Evolutionary conservation across 225 moss, liverwort and hornwort species (phyloP).

Genomic region (Climacium dendroides): DNA sequence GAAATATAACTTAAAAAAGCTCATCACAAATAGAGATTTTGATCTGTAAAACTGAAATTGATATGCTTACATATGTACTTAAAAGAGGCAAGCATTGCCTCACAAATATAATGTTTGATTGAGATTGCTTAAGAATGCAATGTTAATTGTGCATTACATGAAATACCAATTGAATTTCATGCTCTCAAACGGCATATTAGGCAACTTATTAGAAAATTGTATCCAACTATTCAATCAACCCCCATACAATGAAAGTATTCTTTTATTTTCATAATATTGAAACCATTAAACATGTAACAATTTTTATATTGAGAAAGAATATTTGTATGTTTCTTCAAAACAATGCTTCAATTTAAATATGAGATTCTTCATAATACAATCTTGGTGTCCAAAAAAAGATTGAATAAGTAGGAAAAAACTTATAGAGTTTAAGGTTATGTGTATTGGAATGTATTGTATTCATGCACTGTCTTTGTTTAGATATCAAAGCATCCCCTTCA

Average conservation of each 20-base stretch:
- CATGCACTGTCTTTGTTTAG: neutral
- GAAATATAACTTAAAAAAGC: too few relatives aligned
- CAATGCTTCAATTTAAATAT: neutral
- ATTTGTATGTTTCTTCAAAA: neutral
- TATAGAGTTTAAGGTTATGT: neutral
- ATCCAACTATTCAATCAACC: neutral
- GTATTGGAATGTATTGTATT: neutral
- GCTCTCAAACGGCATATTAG: neutral
- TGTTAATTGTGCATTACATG: neutral
- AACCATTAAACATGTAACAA: neutral
- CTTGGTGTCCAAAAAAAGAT: neutral
- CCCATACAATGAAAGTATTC: rapidly evolving
- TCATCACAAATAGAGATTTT: too few relatives aligned
- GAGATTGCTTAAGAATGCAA: neutral
- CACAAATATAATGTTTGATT: neutral
- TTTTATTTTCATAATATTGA: neutral
- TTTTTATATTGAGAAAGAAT: neutral
- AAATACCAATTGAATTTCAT: neutral
- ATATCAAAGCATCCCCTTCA: neutral
- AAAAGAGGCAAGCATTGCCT: too few relatives aligned
- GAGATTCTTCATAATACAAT: neutral
- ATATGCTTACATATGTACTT: neutral
- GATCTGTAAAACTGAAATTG: neutral
- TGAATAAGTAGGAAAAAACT: neutral
- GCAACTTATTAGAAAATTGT: neutral